Evolutionary conservation across 768 basidiomycete genomes (phyloP), one percentile per base, ranked within the genome.

Genomic region (Amanita exitialis): DNA sequence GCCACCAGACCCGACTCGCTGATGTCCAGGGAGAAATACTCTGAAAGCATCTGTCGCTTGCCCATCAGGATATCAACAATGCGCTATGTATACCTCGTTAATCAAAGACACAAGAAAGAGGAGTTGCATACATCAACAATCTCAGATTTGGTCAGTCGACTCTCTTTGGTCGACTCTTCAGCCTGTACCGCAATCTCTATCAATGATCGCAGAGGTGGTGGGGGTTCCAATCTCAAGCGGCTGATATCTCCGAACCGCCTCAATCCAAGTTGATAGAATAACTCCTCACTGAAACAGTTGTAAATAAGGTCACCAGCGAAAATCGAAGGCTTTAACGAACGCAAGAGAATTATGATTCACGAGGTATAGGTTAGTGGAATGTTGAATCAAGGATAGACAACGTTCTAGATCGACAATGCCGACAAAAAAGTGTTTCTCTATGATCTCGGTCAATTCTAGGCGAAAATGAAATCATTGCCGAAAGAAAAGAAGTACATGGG

Each of bases 211-310:
- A 98, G 62, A 0, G 80, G 69, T 0, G 92, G 90, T 2, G 94
- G 71, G 1, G 95, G 94, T 32, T 93, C 83, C 2, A 98, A 73
- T 54, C 82, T 83, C 46, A 97, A 67, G 18, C 80, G 75, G 53
- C 78, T 75, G 55, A 87, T 78, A 54, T 87, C 78, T 1, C 93
- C 90, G 59, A 99, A 99, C 63, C 98, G 95, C 15, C 90, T 75
- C 23, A 98, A 67, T 1, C 81, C 90, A 6, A 99, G 76, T 61
- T 99, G 96, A 66, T 96, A 97, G 64, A 98, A 95, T 30, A 96
- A 73, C 58, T 96, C 92, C 60, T 96, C 92, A 0, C 93, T 96
- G 35, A 37, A 38, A 42, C 2, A 35, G 48, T 18, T 5, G 53
- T 48, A 13, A 53, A 39, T 39, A 8, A 41, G 12, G 25, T 44